Evolutionary conservation across 2,329 filamentous ascomycete species (phyloP).

Genomic region (Berkeleyomyces basicola): DNA sequence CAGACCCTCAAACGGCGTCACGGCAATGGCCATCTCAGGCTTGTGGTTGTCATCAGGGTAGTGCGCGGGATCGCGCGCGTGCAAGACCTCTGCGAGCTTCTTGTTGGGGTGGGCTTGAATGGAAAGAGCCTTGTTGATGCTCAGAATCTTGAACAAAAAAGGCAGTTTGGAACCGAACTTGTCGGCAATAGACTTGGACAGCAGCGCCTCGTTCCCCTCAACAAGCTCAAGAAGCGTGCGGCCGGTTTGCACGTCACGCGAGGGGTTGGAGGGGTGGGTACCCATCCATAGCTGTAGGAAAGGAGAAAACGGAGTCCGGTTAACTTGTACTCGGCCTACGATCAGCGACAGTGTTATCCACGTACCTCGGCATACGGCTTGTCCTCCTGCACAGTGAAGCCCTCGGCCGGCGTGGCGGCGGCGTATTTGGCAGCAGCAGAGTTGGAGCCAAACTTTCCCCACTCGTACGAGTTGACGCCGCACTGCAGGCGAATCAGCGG

Average conservation of each 20-base stretch:
- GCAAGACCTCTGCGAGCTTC: constrained; percentile 72
- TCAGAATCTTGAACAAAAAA: constrained; percentile 95
- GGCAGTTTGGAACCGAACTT: constrained; percentile 72
- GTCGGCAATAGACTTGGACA: constrained; percentile 55
- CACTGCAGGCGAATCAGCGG: constrained; percentile 74
- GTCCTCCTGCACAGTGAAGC: constrained; percentile 63
- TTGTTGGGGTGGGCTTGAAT: constrained; percentile 97
- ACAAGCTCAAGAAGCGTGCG: constrained; percentile 77
- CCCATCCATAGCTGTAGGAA: constrained; percentile 86
- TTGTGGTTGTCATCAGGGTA: constrained; percentile 99
- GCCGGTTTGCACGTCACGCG: constrained; percentile 71
- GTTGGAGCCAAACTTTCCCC: constrained; percentile 81
- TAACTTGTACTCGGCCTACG: neutral
- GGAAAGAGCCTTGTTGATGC: constrained; percentile 85
- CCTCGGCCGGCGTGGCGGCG: constrained; percentile 59
- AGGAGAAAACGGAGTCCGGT: neutral
- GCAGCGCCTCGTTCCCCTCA: constrained; percentile 67
- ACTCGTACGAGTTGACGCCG: constrained; percentile 97
- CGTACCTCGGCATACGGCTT: constrained; percentile 86
- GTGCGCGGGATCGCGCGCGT: constrained; percentile 74
- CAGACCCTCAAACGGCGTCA: constrained; percentile 88
- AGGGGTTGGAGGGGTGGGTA: constrained; percentile 89
- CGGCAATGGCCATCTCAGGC: constrained; percentile 96
- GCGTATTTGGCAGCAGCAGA: constrained; percentile 85
- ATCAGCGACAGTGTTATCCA: constrained; percentile 3